Conservation (phyloP, 345 rosid genomes). For the Gossypium longicalyx region DNA sequence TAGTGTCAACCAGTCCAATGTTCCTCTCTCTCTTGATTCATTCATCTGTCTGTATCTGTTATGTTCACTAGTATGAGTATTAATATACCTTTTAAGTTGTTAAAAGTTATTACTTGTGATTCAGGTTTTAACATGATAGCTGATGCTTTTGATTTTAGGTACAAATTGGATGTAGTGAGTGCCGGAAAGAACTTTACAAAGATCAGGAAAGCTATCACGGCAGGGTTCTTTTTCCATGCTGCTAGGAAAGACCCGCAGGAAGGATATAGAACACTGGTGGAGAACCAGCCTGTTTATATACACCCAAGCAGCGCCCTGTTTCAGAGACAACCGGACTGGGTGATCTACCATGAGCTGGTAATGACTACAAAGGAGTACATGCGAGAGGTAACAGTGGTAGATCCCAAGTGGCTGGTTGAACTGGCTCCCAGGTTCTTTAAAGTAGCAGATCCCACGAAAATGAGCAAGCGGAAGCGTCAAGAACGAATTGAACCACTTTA, state of each 20-base stretch:
- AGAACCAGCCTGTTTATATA: constrained; percentile 81
- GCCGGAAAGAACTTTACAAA: constrained; percentile 70
- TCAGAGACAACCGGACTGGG: constrained; percentile 96
- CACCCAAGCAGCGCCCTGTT: constrained; percentile 91
- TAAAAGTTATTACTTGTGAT: not conserved
- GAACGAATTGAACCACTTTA: constrained; percentile 86
- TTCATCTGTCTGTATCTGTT: not conserved
- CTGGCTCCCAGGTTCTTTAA: constrained; percentile 90
- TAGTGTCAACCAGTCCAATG: not conserved
- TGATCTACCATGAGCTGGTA: constrained; percentile 83
- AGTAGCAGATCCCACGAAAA: constrained; percentile 75
- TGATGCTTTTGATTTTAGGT: constrained; percentile 36
- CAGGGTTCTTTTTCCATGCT: constrained; percentile 87
- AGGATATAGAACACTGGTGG: constrained; percentile 76
- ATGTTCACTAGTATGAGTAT: not conserved
- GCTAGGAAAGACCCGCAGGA: constrained; percentile 88
- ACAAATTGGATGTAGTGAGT: constrained; percentile 72
- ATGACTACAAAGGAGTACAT: constrained; percentile 93
- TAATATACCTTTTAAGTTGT: not conserved
- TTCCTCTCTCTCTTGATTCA: not conserved
- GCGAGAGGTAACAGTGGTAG: constrained; percentile 76
- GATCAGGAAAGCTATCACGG: constrained; percentile 82
- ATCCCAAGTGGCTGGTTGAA: constrained; percentile 92
- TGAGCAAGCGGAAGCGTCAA: constrained; percentile 88
- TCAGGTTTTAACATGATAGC: not conserved